Percentiles rank a stretch among this genome's conserved stretches.
Conservation (phyloP, 495 filamentous ascomycete species). For the Lasiosphaeris hirsuta region DNA sequence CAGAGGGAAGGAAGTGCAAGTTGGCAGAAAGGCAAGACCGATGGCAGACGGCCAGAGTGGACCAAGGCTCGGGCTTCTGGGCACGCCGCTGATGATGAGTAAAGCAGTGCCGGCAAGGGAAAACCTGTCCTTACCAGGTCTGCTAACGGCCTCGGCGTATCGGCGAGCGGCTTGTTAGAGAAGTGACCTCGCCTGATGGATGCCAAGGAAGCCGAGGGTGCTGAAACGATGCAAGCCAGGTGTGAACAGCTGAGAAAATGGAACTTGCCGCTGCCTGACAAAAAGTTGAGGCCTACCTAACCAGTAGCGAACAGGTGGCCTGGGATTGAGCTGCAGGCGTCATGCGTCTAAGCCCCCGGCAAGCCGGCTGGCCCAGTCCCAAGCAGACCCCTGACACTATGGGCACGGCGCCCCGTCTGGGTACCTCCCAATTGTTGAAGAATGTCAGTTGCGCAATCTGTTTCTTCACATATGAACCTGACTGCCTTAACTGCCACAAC, state of each 20-base stretch:
- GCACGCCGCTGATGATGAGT: too few species aligned
- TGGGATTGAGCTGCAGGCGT: slow-evolving; percentile 6
- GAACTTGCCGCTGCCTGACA: too few species aligned
- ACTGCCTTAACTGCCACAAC: too few species aligned
- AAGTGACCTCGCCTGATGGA: background rate
- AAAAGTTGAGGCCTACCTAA: background rate
- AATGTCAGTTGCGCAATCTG: background rate
- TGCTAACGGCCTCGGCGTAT: slow-evolving; percentile 5
- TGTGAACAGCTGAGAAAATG: too few species aligned
- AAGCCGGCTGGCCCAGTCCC: background rate
- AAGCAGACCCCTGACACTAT: background rate
- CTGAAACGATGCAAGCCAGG: too few species aligned
- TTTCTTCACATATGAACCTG: background rate
- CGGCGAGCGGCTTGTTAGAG: background rate
- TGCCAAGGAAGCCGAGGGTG: too few species aligned
- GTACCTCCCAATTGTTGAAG: too few species aligned
- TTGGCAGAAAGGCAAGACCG: slow-evolving; percentile 29
- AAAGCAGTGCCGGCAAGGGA: slow-evolving; percentile 2
- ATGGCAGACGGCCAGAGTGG: slow-evolving; percentile 7
- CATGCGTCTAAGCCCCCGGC: slow-evolving; percentile 3
- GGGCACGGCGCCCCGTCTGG: background rate
- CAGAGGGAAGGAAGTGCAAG: slow-evolving; percentile 19
- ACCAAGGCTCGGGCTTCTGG: slow-evolving; percentile 6
- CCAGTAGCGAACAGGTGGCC: background rate
- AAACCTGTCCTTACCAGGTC: slow-evolving; percentile 28